Base-by-base conservation (phyloP, 345 rosid genomes). In the Punica granatum region DNA sequence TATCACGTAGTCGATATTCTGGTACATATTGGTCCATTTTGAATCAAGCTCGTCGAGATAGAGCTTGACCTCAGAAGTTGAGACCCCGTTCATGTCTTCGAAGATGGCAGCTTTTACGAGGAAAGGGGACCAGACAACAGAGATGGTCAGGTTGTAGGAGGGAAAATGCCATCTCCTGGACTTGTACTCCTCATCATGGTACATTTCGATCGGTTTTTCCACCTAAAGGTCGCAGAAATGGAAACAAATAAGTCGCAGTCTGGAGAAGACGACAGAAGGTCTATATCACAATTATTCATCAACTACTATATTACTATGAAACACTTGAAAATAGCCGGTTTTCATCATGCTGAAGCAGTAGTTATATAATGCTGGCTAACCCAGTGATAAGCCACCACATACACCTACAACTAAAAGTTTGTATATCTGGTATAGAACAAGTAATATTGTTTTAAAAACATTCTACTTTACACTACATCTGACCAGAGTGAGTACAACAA, bases 91-190 rank as follows among this genome's bases (percentile, higher is more conserved):
- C 37, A 66, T 9, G 70, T 94, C 96, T 81, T 94, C 97, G n/a
- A 87, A 94, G 65, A 89, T 91, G 21, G 89, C 91, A 30, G 97
- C 99, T 70, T 86, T 69, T 7, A 80, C 88, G 1, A 94, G 96
- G 82, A 94, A 91, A 35, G 99, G 99, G 11, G 99, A 78, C 99
- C 99, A 94, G 53, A 91, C 71, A 72, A 78, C 86, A 13, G 89
- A 88, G 66, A 94, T 33, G 2, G 86, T 77, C 58, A 94, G 78
- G 81, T 89, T 91, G 72, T 89, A 81, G 25, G 86, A 70, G 1
- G 83, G 84, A 51, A 91, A 94, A 61, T 70, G 80, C 99, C 99
- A 94, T 75, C 86, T 73, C 64, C 83, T 88, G 6, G 97, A 86
- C 73, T 51, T 86, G 84, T 79, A 88, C 48, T 86, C 85, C 72